Evolutionary conservation across 2,329 filamentous ascomycete genomes (phyloP).

Genomic region (Didymella glomerata): DNA sequence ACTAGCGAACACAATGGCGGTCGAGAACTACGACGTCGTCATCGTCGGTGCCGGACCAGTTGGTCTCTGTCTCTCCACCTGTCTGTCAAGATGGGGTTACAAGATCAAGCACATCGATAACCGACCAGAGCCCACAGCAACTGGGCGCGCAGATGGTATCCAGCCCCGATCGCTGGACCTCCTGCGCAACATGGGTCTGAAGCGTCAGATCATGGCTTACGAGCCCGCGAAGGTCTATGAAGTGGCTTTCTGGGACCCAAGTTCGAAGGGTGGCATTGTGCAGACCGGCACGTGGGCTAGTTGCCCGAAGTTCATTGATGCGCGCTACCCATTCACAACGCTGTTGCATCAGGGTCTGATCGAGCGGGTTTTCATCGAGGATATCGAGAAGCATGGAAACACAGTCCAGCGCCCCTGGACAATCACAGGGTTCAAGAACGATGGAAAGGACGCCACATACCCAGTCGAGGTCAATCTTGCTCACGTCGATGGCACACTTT

Average conservation of each 20-base stretch:
- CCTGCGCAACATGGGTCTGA: constrained; percentile 87
- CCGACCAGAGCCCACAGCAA: constrained; percentile 81
- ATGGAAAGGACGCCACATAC: constrained; percentile 70
- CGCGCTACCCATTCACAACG: constrained; percentile 70
- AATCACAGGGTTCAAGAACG: constrained; percentile 68
- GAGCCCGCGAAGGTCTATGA: constrained; percentile 85
- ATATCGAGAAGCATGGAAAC: constrained; percentile 67
- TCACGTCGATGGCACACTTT: constrained; percentile 75
- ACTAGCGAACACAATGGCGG: constrained; percentile 24
- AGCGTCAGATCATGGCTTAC: constrained; percentile 85
- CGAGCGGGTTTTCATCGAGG: constrained; percentile 68
- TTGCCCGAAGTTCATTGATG: constrained; percentile 82
- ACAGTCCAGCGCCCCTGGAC: constrained; percentile 68
- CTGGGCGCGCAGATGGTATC: constrained; percentile 89
- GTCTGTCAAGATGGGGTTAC: constrained; percentile 91
- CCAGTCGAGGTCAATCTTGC: constrained; percentile 81
- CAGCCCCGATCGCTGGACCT: constrained; percentile 89
- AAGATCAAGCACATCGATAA: constrained; percentile 96
- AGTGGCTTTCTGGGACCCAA: constrained; percentile 72
- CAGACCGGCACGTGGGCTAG: constrained; percentile 79
- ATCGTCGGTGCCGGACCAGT: constrained; percentile 91
- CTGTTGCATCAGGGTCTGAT: constrained; percentile 70
- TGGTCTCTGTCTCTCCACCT: constrained; percentile 86
- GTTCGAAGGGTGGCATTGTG: constrained; percentile 62
- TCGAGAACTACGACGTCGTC: constrained; percentile 71